Percentiles rank a stretch among this genome's conserved stretches.
Conservation (phyloP, 2,329 filamentous ascomycete species). For the Massarina eburnea region DNA sequence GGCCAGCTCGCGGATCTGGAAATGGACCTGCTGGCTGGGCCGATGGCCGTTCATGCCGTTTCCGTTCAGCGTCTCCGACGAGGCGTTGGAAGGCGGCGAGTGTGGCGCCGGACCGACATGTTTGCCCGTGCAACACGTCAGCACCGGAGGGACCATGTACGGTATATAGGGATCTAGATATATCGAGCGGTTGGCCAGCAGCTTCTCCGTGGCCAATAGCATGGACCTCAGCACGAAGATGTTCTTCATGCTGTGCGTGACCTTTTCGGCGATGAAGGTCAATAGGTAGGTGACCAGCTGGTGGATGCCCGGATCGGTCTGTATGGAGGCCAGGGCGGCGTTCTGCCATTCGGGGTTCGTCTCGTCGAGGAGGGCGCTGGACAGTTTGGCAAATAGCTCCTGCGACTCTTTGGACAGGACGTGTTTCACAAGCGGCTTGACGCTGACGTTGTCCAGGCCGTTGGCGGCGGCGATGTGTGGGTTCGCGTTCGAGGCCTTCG, state of each 20-base stretch:
- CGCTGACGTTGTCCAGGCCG: constrained; percentile 78
- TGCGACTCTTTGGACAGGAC: constrained; percentile 94
- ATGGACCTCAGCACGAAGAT: constrained; percentile 86
- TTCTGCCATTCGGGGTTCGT: constrained; percentile 82
- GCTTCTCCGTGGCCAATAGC: constrained; percentile 83
- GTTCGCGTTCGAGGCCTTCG: constrained; percentile 88
- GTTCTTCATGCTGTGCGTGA: constrained; percentile 90
- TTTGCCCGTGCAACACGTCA: constrained; percentile 87
- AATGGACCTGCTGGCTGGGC: constrained; percentile 57
- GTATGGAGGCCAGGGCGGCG: constrained; percentile 81
- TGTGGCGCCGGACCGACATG: constrained; percentile 67
- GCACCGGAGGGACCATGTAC: constrained; percentile 77
- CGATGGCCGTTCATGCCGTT: constrained; percentile 25
- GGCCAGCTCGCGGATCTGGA: constrained; percentile 79
- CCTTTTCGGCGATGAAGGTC: constrained; percentile 92
- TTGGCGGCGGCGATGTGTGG: constrained; percentile 79
- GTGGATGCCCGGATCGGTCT: constrained; percentile 88
- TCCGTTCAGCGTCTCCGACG: constrained; percentile 50
- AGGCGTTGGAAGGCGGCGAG: constrained; percentile 51
- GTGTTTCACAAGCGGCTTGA: constrained; percentile 93
- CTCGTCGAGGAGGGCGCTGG: constrained; percentile 83
- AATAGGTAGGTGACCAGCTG: constrained; percentile 96
- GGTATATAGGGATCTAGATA: constrained; percentile 72
- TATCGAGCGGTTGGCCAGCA: constrained; percentile 80
- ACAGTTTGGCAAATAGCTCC: constrained; percentile 95